A percentile compares a stretch with the other conserved stretches of the same genome.
These are phyloP conservation scores for Aspergillus pseudoglaucus DNA, from an alignment of 2,329 filamentous ascomycete species.

Conservation along the genomic window DNA sequence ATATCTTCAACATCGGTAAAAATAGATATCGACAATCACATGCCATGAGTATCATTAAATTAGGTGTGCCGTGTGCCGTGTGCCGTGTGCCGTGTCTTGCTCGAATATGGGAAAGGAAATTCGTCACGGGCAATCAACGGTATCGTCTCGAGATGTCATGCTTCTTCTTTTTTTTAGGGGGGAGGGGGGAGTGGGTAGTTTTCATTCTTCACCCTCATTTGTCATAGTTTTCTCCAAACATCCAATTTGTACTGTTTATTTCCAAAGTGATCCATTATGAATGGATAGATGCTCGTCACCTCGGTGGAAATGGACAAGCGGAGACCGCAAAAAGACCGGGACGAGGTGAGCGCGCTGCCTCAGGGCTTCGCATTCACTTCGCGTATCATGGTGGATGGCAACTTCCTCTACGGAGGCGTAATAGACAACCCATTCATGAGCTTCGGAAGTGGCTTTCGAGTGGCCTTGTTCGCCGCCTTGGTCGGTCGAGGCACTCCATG, in stretches of 20 bases:
- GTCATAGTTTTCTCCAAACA: background rate
- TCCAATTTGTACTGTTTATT: background rate
- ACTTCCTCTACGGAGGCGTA: conserved; percentile 23
- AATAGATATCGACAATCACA: background rate
- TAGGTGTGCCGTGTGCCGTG: no score
- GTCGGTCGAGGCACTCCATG: conserved; percentile 70
- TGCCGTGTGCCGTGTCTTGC: background rate
- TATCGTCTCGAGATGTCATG: background rate
- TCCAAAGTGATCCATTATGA: background rate
- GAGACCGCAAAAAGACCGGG: background rate
- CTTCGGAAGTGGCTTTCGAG: conserved; percentile 38
- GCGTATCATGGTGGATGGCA: conserved; percentile 6
- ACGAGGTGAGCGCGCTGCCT: background rate
- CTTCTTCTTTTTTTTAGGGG: background rate
- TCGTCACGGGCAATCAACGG: background rate
- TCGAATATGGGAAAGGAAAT: background rate
- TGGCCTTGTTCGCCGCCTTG: conserved; percentile 36
- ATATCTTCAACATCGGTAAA: background rate
- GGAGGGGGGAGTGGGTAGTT: no score
- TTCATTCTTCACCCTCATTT: background rate
- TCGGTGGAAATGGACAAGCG: background rate
- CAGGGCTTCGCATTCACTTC: background rate
- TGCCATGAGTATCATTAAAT: background rate
- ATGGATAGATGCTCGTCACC: background rate
- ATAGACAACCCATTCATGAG: conserved; percentile 37